Percentiles rank a stretch among this genome's conserved stretches.
phyloP scores from a whole-genome alignment of 495 filamentous ascomycete genomes.

The Lasiosphaeria hispida region DNA sequence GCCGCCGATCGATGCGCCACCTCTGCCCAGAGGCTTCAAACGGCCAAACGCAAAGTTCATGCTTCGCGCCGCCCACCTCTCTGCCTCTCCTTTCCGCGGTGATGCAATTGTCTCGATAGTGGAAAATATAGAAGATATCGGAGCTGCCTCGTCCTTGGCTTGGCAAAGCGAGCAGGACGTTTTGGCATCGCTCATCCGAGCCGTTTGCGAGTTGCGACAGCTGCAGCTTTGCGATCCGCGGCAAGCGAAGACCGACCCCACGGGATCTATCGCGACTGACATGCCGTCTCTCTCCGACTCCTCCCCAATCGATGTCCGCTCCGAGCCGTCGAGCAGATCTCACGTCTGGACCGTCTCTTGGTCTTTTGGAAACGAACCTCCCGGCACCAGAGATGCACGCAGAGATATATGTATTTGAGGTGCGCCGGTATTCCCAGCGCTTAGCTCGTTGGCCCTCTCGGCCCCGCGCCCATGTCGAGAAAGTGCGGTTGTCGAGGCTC shows the following conservation, averaged over 20 bases:
- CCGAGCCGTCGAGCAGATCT: not conserved
- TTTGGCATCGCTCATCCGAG: constrained; percentile 1
- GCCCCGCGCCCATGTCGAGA: not conserved
- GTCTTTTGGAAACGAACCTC: too few species aligned
- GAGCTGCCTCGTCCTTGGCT: not conserved
- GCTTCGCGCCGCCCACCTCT: too few species aligned
- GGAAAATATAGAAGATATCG: too few species aligned
- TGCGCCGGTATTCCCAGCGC: not conserved
- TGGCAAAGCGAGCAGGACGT: not conserved
- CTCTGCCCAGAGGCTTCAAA: too few species aligned
- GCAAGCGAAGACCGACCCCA: not conserved
- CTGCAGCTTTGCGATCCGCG: not conserved
- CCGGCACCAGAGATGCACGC: too few species aligned
- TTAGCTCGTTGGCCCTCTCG: not conserved
- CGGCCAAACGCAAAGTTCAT: too few species aligned
- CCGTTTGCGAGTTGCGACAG: not conserved
- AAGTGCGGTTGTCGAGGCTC: too few species aligned
- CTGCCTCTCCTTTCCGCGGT: too few species aligned
- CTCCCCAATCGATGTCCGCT: not conserved
- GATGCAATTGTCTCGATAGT: too few species aligned
- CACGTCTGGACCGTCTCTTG: too few species aligned
- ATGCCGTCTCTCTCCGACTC: not conserved
- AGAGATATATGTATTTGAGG: not conserved
- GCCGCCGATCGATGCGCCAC: too few species aligned
- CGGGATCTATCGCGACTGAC: not conserved